Conservation (phyloP, 805 yeast genomes). For the Kodamaea leandrae region DNA sequence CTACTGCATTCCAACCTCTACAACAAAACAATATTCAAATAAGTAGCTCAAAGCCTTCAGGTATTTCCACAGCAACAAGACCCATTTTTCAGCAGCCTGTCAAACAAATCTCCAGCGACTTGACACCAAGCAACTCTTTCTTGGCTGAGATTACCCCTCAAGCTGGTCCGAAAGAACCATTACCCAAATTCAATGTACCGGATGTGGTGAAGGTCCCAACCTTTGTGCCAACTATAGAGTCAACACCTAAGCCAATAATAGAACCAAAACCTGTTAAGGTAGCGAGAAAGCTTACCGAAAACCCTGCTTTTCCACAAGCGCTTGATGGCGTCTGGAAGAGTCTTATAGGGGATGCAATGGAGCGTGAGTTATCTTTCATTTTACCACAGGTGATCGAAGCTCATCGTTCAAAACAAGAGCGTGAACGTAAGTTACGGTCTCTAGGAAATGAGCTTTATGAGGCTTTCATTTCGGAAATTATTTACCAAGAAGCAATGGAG, state of each 20-base stretch:
- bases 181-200: no score
- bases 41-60: no score
- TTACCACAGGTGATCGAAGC: slow-evolving; percentile 25
- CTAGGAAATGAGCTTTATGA: slow-evolving; percentile 52
- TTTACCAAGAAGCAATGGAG: slow-evolving; percentile 43
- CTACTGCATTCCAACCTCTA: no score
- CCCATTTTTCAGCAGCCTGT: no score
- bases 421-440: slow-evolving; percentile 26
- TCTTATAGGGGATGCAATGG: slow-evolving; percentile 22
- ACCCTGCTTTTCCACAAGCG: slow-evolving; percentile 28
- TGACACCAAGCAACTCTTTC: no score
- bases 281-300: slow-evolving; percentile 21
- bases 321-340: slow-evolving; percentile 19
- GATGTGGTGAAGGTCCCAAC: no score
- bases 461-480: slow-evolving; percentile 61
- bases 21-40: no score
- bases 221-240: no score
- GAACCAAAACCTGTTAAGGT: not conserved
- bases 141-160: no score
- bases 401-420: slow-evolving; percentile 21
- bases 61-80: no score
- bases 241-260: not conserved
- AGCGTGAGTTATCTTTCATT: slow-evolving; percentile 23
- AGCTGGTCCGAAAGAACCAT: no score
- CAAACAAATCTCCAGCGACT: no score